Base-by-base conservation (phyloP, 352 stramenopile species). In the Pythium dissotocum region DNA sequence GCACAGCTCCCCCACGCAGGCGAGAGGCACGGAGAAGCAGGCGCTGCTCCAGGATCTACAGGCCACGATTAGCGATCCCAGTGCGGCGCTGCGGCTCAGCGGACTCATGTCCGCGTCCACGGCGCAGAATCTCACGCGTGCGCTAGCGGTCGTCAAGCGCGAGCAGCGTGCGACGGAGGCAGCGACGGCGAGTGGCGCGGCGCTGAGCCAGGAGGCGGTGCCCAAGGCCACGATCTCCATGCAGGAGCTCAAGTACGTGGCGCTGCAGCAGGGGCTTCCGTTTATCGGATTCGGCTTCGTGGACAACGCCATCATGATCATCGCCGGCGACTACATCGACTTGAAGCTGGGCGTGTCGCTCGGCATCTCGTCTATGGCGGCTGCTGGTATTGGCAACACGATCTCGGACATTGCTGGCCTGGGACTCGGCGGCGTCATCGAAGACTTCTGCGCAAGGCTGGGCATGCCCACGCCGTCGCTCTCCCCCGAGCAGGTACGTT, bases 251-350 rank as follows among this genome's bases (percentile, higher is more conserved):
- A 85, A 89, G 77, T 75, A 84, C 66, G 72, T 92, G 30, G 83
- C 82, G 53, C 42, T 93, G 59, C 72, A 90, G 68, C 61, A 87
- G 35, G 88, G 80, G 1, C 78, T 98, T 59, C 96, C 97, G 3
- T 99, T 99, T 73, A 78, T 99, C 16, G 96, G 96, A 46, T 99
- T 99, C 77, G 97, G 97, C 30, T 98, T 99, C 44, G 96, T 99
- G 71, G 97, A 99, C 79, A 99, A 99, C 78, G 81, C 87, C 38
- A 98, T 99, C 71, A 96, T 99, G 81, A 92, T 97, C 69, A 61
- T 95, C 28, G 89, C 89, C 0, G 88, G 89, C 21, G 88, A 96
- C 70, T 90, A 93, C 70, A 97, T 96, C 56, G 89, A 97, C 72
- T 63, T 93, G 13, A 93, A 76, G 28, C 74, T 95, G 49, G 88